These are phyloP conservation scores for Cryoendolithus antarcticus DNA, from an alignment of 2,329 filamentous ascomycete genomes.

Conservation along the genomic window DNA sequence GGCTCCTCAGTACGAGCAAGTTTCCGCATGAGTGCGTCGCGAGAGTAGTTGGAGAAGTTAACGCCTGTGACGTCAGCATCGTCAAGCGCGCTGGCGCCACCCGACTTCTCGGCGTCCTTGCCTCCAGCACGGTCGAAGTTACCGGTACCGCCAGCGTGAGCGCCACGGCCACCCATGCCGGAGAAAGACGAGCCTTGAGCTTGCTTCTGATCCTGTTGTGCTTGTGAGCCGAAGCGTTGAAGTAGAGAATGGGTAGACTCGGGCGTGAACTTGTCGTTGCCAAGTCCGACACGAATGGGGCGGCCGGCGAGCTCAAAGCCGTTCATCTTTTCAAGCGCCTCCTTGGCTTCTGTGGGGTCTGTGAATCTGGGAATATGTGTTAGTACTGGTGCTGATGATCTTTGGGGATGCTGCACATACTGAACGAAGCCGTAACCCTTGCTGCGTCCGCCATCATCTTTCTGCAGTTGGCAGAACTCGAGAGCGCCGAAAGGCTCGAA, in stretches of 20 bases:
- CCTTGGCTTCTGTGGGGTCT: slow-evolving; percentile 79
- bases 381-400: slow-evolving; percentile 1
- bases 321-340: slow-evolving; percentile 94
- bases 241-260: slow-evolving; percentile 88
- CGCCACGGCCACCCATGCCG: slow-evolving; percentile 74
- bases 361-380: slow-evolving; percentile 15
- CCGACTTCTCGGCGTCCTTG: slow-evolving; percentile 73
- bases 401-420: slow-evolving; percentile 44
- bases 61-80: slow-evolving; percentile 96
- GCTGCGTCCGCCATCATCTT: slow-evolving; percentile 81
- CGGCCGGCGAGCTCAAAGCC: slow-evolving; percentile 95
- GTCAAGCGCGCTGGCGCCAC: slow-evolving; percentile 86
- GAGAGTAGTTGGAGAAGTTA: slow-evolving; percentile 99
- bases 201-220: slow-evolving; percentile 22
- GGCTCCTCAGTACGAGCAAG: slow-evolving; percentile 89
- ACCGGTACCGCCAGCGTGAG: slow-evolving; percentile 60
- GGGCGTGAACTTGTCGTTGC: slow-evolving; percentile 99
- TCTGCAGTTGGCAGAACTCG: slow-evolving; percentile 94
- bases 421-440: slow-evolving; percentile 98
- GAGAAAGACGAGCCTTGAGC: slow-evolving; percentile 65
- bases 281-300: slow-evolving; percentile 94
- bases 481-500: slow-evolving; percentile 97
- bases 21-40: slow-evolving; percentile 96
- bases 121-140: slow-evolving; percentile 84
- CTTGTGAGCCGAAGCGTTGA: slow-evolving; percentile 76